phyloP scores from a whole-genome alignment of 78 protist species.

The Dictyostelium firmibasis region DNA sequence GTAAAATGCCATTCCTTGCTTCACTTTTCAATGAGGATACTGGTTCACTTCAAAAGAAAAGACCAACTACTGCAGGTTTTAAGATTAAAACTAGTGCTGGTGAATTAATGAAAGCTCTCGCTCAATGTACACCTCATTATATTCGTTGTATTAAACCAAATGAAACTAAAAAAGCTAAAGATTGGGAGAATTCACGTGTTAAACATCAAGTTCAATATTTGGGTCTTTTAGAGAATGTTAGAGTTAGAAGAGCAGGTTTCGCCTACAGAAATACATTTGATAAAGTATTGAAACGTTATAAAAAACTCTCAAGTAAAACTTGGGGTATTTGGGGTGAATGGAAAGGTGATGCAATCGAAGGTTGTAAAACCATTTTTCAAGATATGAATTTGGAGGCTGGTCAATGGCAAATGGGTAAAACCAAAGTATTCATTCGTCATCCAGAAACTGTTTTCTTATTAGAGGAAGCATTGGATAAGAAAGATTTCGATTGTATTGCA shows the following conservation, averaged over 20 bases:
- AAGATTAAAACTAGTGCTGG: conserved; percentile 89
- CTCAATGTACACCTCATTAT: conserved; percentile 89
- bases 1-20: conserved; percentile 45
- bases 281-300: conserved; percentile 86
- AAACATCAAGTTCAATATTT: conserved; percentile 91
- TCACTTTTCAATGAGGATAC: conserved; percentile 59
- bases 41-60: conserved; percentile 69
- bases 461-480: conserved; percentile 80
- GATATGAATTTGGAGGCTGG: conserved; percentile 61
- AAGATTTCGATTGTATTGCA: conserved; percentile 70
- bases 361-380: conserved; percentile 51
- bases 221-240: conserved; percentile 95
- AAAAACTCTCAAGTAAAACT: conserved; percentile 80
- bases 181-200: conserved; percentile 83
- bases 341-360: conserved; percentile 83
- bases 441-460: conserved; percentile 89
- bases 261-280: conserved; percentile 93
- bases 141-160: conserved; percentile 97
- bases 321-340: conserved; percentile 86
- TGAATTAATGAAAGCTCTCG: conserved; percentile 78
- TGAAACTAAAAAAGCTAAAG: conserved; percentile 72
- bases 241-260: conserved; percentile 97
- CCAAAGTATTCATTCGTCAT: conserved; percentile 91
- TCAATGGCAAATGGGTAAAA: conserved; percentile 92
- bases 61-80: conserved; percentile 92